These are phyloP conservation scores for Lipomyces sp. DNA, from an alignment of 805 yeast species.

Conservation along the genomic window DNA sequence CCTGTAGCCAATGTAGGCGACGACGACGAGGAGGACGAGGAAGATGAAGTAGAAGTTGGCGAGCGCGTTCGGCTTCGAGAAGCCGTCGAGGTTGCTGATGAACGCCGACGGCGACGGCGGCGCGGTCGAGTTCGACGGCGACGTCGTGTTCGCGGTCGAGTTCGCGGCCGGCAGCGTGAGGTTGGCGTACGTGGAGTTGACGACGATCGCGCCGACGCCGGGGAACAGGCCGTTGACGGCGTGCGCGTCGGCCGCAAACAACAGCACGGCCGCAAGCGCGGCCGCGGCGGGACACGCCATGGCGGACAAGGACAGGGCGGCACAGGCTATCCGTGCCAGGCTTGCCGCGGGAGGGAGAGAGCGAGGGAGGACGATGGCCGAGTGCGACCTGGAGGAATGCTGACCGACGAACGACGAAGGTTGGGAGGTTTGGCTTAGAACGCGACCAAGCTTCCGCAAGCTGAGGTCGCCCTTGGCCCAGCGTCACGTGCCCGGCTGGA, in stretches of 20 bases:
- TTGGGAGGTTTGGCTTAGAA: too few relatives aligned
- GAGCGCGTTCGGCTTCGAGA: conserved; percentile 20
- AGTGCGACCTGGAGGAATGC: too few relatives aligned
- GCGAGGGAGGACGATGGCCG: too few relatives aligned
- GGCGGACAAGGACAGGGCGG: too few relatives aligned
- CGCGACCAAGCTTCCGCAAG: too few relatives aligned
- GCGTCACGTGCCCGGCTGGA: too few relatives aligned
- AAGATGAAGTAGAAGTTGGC: conserved; percentile 25
- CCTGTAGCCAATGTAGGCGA: conserved; percentile 18
- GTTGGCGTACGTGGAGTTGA: conserved; percentile 29
- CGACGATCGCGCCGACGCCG: conserved; percentile 17
- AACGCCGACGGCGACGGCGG: conserved; percentile 8
- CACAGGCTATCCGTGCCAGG: too few relatives aligned
- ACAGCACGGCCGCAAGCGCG: conserved; percentile 59
- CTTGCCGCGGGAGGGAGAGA: too few relatives aligned
- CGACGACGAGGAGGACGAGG: conserved; percentile 14
- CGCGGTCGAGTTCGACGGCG: background rate
- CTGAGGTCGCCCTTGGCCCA: too few relatives aligned
- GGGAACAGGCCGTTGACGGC: conserved; percentile 70
- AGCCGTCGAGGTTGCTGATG: conserved; percentile 13
- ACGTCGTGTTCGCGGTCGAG: background rate
- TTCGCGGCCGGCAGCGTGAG: conserved; percentile 18
- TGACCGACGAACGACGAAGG: too few relatives aligned
- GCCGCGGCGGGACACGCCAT: too few relatives aligned
- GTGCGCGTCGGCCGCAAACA: conserved; percentile 75